Conservation (phyloP, 2,329 filamentous ascomycete genomes). For the Fusarium sp. region DNA sequence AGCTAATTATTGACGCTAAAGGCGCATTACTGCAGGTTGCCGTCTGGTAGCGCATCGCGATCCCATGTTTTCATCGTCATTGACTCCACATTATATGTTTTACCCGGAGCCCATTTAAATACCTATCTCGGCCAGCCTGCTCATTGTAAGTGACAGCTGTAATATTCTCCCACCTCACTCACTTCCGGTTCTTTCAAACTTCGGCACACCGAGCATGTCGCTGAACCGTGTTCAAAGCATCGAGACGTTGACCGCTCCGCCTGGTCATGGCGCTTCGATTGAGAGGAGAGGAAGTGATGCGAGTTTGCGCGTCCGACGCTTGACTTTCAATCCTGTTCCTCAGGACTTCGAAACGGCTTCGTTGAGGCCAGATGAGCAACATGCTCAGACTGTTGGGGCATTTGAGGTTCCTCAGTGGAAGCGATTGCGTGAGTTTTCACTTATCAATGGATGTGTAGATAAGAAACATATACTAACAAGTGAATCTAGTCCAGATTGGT, state of each 20-base stretch:
- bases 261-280: constrained; percentile 38
- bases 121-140: background rate
- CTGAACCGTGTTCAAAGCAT: constrained; percentile 63
- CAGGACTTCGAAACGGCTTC: constrained; percentile 60
- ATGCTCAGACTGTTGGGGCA: constrained; percentile 58
- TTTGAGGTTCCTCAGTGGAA: constrained; percentile 66
- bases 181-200: background rate
- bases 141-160: background rate
- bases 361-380: constrained; percentile 49
- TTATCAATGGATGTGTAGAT: background rate
- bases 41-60: constrained; percentile 25
- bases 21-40: constrained; percentile 16
- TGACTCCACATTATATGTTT: constrained; percentile 10
- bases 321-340: constrained; percentile 65
- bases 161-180: background rate
- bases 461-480: constrained; percentile 5
- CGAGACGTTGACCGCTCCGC: constrained; percentile 56
- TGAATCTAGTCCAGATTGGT: constrained; percentile 42
- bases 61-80: constrained; percentile 33
- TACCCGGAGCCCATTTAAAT: constrained; percentile 7
- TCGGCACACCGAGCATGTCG: constrained; percentile 53
- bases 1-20: constrained; percentile 8
- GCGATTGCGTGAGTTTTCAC: constrained; percentile 55
- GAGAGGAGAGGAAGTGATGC: constrained; percentile 55
- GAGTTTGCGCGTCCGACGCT: constrained; percentile 58